Evolutionary conservation across 768 basidiomycete genomes (phyloP).

Genomic region (Tulasnella sp.): DNA sequence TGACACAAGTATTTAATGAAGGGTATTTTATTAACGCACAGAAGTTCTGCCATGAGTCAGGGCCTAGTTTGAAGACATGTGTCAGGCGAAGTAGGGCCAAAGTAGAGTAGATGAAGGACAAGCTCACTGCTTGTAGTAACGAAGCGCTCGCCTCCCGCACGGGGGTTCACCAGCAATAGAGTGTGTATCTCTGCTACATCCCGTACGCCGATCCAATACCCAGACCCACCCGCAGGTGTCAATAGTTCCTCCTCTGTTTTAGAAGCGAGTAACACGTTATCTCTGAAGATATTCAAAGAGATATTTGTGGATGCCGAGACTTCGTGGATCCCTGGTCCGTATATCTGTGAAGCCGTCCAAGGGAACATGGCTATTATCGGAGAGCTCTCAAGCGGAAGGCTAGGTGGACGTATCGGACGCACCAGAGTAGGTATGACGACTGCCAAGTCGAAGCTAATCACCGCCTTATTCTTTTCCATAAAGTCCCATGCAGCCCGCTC

Average conservation of each 20-base stretch:
- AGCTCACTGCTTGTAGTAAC: neutral
- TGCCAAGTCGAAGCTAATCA: neutral
- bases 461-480: conserved; percentile 8
- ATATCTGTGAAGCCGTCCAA: conserved; percentile 11
- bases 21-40: neutral
- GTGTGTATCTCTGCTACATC: conserved; percentile 24
- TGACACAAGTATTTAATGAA: neutral
- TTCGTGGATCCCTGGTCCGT: conserved; percentile 32
- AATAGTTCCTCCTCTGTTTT: conserved; percentile 17
- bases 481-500: conserved; percentile 18
- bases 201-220: conserved; percentile 25
- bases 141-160: conserved; percentile 20
- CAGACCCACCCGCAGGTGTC: neutral
- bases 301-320: conserved; percentile 25
- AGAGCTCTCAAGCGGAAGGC: no score
- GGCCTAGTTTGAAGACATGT: neutral
- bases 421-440: neutral
- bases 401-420: no score
- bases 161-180: conserved; percentile 15
- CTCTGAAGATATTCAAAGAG: conserved; percentile 28
- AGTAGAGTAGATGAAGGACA: neutral
- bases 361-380: no score
- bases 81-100: neutral
- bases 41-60: neutral
- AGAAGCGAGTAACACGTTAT: conserved; percentile 7